phyloP scores from a whole-genome alignment of 495 filamentous ascomycete species.

The Filosporella fistucella region DNA sequence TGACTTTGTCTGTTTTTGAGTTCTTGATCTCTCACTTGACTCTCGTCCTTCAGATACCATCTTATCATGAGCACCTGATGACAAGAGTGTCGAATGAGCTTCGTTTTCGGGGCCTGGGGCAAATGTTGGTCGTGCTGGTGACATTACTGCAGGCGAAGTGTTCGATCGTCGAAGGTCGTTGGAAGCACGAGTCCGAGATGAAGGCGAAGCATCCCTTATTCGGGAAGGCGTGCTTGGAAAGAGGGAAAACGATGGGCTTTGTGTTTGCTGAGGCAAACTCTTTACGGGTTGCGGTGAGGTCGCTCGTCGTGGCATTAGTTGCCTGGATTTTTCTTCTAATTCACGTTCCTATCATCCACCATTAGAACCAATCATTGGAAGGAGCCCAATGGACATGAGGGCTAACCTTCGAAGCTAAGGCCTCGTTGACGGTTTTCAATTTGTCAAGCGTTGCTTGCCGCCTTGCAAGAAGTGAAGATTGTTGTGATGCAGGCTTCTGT shows the following conservation, averaged over 20 bases:
- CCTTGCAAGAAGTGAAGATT: slow-evolving; percentile 54
- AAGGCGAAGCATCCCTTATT: slow-evolving; percentile 13
- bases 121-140: slow-evolving; percentile 31
- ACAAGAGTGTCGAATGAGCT: slow-evolving; percentile 11
- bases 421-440: slow-evolving; percentile 47
- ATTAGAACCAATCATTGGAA: slow-evolving; percentile 15
- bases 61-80: slow-evolving; percentile 1
- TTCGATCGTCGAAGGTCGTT: slow-evolving; percentile 51
- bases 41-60: too few relatives aligned
- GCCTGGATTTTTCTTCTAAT: slow-evolving; percentile 22
- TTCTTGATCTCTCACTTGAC: too few relatives aligned
- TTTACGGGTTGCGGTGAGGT: slow-evolving; percentile 55
- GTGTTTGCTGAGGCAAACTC: slow-evolving; percentile 41
- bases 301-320: slow-evolving; percentile 37
- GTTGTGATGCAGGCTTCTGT: slow-evolving; percentile 27
- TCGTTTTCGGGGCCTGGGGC: slow-evolving; percentile 18
- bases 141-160: slow-evolving; percentile 50
- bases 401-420: slow-evolving; percentile 29
- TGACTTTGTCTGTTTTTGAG: too few relatives aligned
- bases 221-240: slow-evolving; percentile 52
- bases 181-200: slow-evolving; percentile 25
- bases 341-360: slow-evolving; percentile 19
- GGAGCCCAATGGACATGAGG: slow-evolving; percentile 16
- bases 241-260: slow-evolving; percentile 57
- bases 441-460: slow-evolving; percentile 66